Evolutionary conservation across 2,329 filamentous ascomycete species (phyloP), one percentile per base, ranked within the genome.

Genomic region (Chalara sp.): DNA sequence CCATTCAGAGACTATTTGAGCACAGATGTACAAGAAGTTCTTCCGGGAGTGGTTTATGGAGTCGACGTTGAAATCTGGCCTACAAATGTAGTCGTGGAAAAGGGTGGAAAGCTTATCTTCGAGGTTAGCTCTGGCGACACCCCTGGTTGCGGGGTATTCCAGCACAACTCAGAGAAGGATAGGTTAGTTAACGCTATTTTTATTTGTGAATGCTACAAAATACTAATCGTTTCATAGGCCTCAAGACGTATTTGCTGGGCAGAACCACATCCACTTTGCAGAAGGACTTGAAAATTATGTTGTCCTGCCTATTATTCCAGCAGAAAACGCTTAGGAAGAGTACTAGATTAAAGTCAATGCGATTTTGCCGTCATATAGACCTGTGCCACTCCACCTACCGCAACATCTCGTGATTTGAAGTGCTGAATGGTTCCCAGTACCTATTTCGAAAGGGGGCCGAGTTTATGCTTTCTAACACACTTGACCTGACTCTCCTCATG

Each of bases 31-130:
- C 70, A 72, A 44, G 70, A 74, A 1, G 79, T 85, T 6, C 70
- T 74, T 30, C 67, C 71, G 0, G 76, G 75, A 0, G 75, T 80
- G 49, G 68, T 82, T 0, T 85, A 86, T 58, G 65, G 62, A 0
- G 78, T 84, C 0, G 81, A 85, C 54, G 69, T 85, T 0, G 81
- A 85, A 61, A 63, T 85, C 0, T 85, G 81, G 81, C 80, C 81
- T 0, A 84, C 81, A 0, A 81, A 81, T 53, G 78, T 84, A 0
- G 66, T 83, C 1, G 67, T 74, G 1, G 73, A 72, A 54, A 70
- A 71, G 53, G 79, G 79, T 0, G 75, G 71, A 0, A 73, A 68
- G 58, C 57, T 83, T 12, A 70, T 81, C 2, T 72, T 83, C 41
- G 79, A 83, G 63, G 68, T 83, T 2, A 64, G 70, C 5, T 72